Evolutionary conservation across 1,284 basidiomycete genomes (phyloP).

Genomic region (Veloboletus limbatus): DNA sequence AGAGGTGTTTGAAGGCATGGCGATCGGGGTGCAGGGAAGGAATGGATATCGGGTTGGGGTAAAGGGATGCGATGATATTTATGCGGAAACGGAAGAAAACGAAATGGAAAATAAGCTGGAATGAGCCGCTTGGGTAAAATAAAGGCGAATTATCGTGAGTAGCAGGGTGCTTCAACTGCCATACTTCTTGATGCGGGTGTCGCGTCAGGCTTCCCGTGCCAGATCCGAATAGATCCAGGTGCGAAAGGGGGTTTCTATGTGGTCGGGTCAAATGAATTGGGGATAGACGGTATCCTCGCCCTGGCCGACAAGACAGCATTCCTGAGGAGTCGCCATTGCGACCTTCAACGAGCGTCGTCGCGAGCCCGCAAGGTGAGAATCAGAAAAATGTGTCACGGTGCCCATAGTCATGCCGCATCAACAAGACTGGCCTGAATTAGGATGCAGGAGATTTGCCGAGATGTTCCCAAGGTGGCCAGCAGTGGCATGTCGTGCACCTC

Average conservation of each 20-base stretch:
- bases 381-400: conserved; percentile 3
- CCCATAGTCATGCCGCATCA: no score
- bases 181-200: conserved; percentile 30
- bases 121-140: conserved; percentile 25
- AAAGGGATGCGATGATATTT: conserved; percentile 25
- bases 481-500: conserved; percentile 13
- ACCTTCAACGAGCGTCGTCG: conserved; percentile 13
- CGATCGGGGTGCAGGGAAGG: conserved; percentile 1
- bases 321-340: background rate
- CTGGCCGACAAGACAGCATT: no score
- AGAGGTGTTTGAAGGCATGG: conserved; percentile 29
- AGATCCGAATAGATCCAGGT: conserved; percentile 25
- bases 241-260: conserved; percentile 14
- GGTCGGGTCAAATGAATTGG: conserved; percentile 1
- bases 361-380: conserved; percentile 21
- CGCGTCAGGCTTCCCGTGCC: conserved; percentile 6
- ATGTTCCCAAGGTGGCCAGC: conserved; percentile 27
- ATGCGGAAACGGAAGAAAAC: conserved; percentile 20
- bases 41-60: conserved; percentile 4
- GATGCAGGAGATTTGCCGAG: conserved; percentile 23
- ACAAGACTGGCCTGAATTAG: no score
- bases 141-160: conserved; percentile 31
- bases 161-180: conserved; percentile 15
- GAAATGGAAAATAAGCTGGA: conserved; percentile 18
- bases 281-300: no score